Conservation (phyloP, 352 stramenopile genomes). For the Globisporangium cylindrosporum region DNA sequence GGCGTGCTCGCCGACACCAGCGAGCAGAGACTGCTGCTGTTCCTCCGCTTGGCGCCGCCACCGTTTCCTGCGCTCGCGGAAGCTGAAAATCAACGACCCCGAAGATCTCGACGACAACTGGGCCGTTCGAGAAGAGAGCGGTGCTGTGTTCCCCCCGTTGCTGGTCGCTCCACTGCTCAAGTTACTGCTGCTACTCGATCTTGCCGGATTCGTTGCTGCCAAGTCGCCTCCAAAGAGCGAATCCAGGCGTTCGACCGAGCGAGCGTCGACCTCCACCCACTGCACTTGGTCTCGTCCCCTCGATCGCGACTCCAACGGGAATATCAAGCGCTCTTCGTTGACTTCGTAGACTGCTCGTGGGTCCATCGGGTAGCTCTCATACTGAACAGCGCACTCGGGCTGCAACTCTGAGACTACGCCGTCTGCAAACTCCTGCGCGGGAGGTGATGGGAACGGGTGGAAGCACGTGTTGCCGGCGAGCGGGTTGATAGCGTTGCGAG, state of each 20-base stretch:
- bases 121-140: conserved; percentile 6
- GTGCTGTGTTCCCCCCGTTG: background rate
- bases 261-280: conserved; percentile 37
- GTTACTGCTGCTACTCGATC: background rate
- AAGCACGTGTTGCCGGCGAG: conserved; percentile 19
- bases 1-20: conserved; percentile 1
- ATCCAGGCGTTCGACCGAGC: conserved; percentile 27
- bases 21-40: conserved; percentile 3
- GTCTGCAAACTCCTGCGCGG: background rate
- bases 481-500: conserved; percentile 12
- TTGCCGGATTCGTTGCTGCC: background rate
- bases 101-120: conserved; percentile 5
- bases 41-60: conserved; percentile 10
- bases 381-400: conserved; percentile 13
- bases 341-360: conserved; percentile 27
- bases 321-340: conserved; percentile 31
- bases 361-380: conserved; percentile 24
- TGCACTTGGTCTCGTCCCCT: conserved; percentile 20
- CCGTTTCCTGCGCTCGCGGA: conserved; percentile 14
- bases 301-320: conserved; percentile 31
- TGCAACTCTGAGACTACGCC: background rate
- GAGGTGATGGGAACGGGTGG: conserved; percentile 30
- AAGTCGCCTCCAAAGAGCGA: conserved; percentile 26
- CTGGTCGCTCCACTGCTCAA: no score
- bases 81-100: conserved; percentile 10